A percentile compares a stretch with the other conserved stretches of the same genome.
Conservation (phyloP, 2,329 filamentous ascomycete species). For the Fonsecaea erecta region DNA sequence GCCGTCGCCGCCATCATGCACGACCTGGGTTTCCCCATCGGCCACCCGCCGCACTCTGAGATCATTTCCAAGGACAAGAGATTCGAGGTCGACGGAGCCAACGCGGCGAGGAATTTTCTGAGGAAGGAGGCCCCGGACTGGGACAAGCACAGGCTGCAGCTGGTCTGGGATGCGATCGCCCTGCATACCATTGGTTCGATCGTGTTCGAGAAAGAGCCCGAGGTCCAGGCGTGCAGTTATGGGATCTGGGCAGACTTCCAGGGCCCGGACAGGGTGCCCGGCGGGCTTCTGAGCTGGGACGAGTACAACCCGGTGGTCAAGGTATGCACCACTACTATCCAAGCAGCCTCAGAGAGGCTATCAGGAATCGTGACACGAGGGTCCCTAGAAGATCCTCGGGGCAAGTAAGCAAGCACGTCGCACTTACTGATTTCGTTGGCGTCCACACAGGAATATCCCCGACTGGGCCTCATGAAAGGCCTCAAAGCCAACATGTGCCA, state of each 20-base stretch:
- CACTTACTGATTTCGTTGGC: not conserved
- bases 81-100: slow-evolving; percentile 58
- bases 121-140: slow-evolving; percentile 39
- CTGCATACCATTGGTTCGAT: slow-evolving; percentile 39
- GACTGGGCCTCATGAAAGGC: slow-evolving; percentile 42
- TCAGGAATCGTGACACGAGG: too few species aligned
- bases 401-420: not conserved
- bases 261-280: slow-evolving; percentile 44
- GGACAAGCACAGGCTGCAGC: slow-evolving; percentile 50
- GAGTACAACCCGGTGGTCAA: slow-evolving; percentile 43
- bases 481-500: slow-evolving; percentile 48
- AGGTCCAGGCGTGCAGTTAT: slow-evolving; percentile 44
- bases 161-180: slow-evolving; percentile 58
- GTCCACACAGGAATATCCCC: slow-evolving; percentile 42
- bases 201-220: slow-evolving; percentile 52
- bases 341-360: not conserved
- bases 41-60: slow-evolving; percentile 36
- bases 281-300: slow-evolving; percentile 35
- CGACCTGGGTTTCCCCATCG: slow-evolving; percentile 45
- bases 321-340: slow-evolving; percentile 3
- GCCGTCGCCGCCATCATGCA: slow-evolving; percentile 35
- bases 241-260: slow-evolving; percentile 49
- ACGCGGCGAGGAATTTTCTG: slow-evolving; percentile 49
- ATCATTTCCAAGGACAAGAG: slow-evolving; percentile 51
- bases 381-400: too few species aligned